Evolutionary conservation across 1,139 yeast species (phyloP).

Genomic region (Saccharomycopsis hybrid): DNA sequence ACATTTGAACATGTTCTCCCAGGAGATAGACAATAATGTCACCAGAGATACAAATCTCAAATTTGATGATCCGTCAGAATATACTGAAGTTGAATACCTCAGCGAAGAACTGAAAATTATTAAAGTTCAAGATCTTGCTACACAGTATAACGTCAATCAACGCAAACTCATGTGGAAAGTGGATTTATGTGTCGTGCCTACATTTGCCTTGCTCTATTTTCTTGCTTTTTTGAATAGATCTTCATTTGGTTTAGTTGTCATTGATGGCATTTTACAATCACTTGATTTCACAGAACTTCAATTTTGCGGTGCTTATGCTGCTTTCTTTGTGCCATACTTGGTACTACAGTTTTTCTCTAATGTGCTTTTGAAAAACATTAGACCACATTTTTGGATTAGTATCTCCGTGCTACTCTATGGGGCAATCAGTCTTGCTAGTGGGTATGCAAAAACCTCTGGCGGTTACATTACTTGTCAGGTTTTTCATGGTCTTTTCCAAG

Average conservation of each 20-base stretch:
- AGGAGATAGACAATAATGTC: too few relatives aligned
- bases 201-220: constrained; percentile 52
- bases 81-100: not conserved
- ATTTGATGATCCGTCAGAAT: too few relatives aligned
- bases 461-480: constrained; percentile 47
- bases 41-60: too few relatives aligned
- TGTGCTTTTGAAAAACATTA: constrained; percentile 48
- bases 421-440: constrained; percentile 58
- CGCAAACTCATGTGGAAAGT: constrained; percentile 40
- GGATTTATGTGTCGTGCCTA: constrained; percentile 51
- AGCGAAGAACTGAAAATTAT: constrained; percentile 22
- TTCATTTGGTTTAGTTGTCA: constrained; percentile 50
- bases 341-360: constrained; percentile 64
- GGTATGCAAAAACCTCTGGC: constrained; percentile 52
- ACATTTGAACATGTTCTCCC: too few relatives aligned
- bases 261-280: constrained; percentile 54
- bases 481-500: constrained; percentile 48
- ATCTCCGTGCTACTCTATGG: constrained; percentile 34
- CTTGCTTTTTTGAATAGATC: constrained; percentile 44
- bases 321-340: constrained; percentile 68
- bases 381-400: constrained; percentile 46
- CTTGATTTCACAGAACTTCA: constrained; percentile 42
- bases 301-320: constrained; percentile 45
- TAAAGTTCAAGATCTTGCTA: constrained; percentile 35
- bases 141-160: constrained; percentile 35